Conservation (phyloP, 116 monocot species). For the Posidonia oceanica region DNA sequence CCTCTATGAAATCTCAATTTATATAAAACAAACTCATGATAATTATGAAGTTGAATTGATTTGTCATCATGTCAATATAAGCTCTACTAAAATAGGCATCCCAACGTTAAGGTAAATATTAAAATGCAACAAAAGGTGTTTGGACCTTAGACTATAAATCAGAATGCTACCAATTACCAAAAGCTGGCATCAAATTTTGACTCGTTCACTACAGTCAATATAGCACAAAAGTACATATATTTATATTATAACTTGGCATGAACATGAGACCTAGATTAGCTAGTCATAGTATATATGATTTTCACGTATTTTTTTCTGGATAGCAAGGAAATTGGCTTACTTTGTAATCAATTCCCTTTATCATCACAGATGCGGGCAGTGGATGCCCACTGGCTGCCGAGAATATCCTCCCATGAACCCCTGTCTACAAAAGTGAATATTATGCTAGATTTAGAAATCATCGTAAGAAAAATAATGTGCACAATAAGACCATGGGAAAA, state of each 20-base stretch:
- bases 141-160: too few species aligned
- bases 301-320: too few species aligned
- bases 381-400: conserved; percentile 58
- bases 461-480: conserved; percentile 1
- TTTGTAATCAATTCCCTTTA: conserved; percentile 61
- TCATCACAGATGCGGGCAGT: conserved; percentile 58
- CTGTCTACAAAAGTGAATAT: conserved; percentile 32
- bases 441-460: not conserved
- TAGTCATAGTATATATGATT: not conserved
- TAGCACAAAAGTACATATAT: too few species aligned
- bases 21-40: too few species aligned
- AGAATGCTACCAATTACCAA: too few species aligned
- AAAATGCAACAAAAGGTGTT: too few species aligned
- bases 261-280: not conserved
- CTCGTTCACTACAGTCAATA: too few species aligned
- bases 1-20: too few species aligned
- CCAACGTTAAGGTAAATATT: not conserved
- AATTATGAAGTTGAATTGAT: not conserved
- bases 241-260: not conserved
- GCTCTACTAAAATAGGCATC: not conserved
- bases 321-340: conserved; percentile 20
- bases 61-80: not conserved
- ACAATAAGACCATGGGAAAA: not conserved
- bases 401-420: conserved; percentile 82
- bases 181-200: too few species aligned